phyloP scores from a whole-genome alignment of 495 filamentous ascomycete genomes.

The Aeminium ludgeri region DNA sequence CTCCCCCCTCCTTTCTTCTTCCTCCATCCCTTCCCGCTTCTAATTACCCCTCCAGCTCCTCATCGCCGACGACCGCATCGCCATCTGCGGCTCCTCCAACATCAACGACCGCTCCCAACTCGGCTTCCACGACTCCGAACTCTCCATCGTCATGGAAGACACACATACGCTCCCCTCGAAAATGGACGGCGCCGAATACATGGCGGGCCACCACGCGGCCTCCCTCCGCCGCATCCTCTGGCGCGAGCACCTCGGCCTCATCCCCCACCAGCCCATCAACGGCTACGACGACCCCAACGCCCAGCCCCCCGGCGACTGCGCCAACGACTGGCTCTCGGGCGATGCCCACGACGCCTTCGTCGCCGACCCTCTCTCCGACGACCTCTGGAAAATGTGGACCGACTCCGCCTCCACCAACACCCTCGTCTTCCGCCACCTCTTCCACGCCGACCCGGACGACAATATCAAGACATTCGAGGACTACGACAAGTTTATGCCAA shows the following conservation, averaged over 20 bases:
- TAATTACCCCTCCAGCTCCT: conserved; percentile 28
- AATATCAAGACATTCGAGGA: conserved; percentile 75
- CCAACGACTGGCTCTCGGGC: conserved; percentile 46
- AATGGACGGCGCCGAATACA: conserved; percentile 65
- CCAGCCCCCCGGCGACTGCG: conserved; percentile 56
- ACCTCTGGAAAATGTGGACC: conserved; percentile 77
- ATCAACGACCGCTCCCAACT: conserved; percentile 89
- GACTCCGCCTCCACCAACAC: conserved; percentile 61
- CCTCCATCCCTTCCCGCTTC: too few species aligned
- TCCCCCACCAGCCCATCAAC: conserved; percentile 58
- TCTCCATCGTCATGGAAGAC: conserved; percentile 88
- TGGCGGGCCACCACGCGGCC: conserved; percentile 59
- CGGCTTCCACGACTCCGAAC: conserved; percentile 77
- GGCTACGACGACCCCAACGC: conserved; percentile 60
- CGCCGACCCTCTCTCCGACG: conserved; percentile 60
- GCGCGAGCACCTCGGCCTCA: conserved; percentile 80
- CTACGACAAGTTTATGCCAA: conserved; percentile 48
- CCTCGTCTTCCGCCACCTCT: conserved; percentile 66
- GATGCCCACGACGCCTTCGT: conserved; percentile 58
- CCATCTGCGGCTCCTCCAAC: conserved; percentile 76
- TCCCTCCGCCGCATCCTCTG: conserved; percentile 74
- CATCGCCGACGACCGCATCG: conserved; percentile 67
- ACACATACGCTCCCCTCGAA: conserved; percentile 47
- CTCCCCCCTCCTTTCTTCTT: too few species aligned
- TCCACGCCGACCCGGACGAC: conserved; percentile 87